A percentile compares a stretch with the other conserved stretches of the same genome.
phyloP scores from a whole-genome alignment of 2,329 filamentous ascomycete genomes.

The Ceratocystis diversiconidia region DNA sequence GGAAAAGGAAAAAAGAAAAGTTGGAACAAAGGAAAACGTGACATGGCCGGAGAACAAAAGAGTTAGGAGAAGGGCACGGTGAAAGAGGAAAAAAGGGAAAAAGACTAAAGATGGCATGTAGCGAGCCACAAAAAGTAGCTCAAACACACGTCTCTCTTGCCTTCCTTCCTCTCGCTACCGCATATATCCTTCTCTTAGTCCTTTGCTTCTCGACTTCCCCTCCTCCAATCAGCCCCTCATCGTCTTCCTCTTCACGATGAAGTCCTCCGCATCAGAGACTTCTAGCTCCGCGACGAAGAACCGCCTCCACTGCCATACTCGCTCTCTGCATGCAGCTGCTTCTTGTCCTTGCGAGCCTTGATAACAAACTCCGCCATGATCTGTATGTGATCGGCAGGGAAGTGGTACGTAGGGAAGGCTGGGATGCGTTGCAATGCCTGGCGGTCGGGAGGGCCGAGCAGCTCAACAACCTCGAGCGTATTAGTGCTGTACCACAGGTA shows the following conservation, averaged over 20 bases:
- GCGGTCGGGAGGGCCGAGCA: conserved; percentile 76
- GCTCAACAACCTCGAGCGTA: conserved; percentile 64
- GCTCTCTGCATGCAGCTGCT: conserved; percentile 42
- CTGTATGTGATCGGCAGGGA: conserved; percentile 83
- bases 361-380: conserved; percentile 81
- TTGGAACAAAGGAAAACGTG: neutral
- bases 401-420: conserved; percentile 87
- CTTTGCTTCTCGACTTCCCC: neutral
- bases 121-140: neutral
- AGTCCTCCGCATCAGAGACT: neutral
- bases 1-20: neutral
- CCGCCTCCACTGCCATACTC: conserved; percentile 37
- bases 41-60: neutral
- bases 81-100: neutral
- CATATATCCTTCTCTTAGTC: neutral
- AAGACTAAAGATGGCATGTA: neutral
- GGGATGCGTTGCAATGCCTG: conserved; percentile 76
- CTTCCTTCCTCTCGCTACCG: neutral
- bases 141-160: neutral
- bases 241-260: neutral
- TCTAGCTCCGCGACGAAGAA: conserved; percentile 9
- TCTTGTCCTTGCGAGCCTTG: conserved; percentile 74
- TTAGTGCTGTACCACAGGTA: conserved; percentile 98
- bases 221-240: neutral
- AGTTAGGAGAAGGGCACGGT: neutral